These are phyloP conservation scores for Leccinum pellstonianum DNA, from an alignment of 768 basidiomycete genomes.

Conservation along the genomic window DNA sequence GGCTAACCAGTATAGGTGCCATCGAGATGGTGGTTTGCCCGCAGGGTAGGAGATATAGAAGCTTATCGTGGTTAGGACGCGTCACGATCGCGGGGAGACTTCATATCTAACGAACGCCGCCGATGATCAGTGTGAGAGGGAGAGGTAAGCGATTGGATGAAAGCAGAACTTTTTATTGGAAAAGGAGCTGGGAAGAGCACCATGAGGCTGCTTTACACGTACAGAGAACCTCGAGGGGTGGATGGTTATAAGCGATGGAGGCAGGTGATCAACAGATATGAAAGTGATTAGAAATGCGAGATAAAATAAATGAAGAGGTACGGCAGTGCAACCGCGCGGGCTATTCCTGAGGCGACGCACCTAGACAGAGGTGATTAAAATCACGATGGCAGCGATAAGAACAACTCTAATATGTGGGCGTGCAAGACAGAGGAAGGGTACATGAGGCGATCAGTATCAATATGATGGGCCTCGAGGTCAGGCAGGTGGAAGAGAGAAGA, in stretches of 20 bases:
- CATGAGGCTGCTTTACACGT: neutral
- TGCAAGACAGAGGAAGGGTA: neutral
- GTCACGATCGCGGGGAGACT: neutral
- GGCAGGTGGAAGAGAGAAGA: constrained; percentile 2
- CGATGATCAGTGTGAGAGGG: neutral
- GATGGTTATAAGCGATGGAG: neutral
- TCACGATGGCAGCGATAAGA: neutral
- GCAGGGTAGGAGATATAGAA: neutral
- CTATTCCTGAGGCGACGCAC: constrained; percentile 6
- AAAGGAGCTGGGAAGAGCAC: neutral
- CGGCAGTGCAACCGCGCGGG: neutral
- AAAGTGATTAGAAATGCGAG: neutral
- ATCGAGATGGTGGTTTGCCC: neutral
- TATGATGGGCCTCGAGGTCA: constrained; percentile 30
- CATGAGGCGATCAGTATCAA: constrained; percentile 27
- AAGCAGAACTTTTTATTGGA: neutral
- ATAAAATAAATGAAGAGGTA: neutral
- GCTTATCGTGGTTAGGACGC: neutral
- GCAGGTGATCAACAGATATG: neutral
- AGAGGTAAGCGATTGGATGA: neutral
- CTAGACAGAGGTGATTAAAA: neutral
- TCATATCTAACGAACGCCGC: neutral
- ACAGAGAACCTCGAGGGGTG: neutral
- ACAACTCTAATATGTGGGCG: neutral
- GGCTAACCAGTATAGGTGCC: neutral